Base-by-base conservation (phyloP, 805 yeast species). In the Hemisphaericaspora nanyangensis region DNA sequence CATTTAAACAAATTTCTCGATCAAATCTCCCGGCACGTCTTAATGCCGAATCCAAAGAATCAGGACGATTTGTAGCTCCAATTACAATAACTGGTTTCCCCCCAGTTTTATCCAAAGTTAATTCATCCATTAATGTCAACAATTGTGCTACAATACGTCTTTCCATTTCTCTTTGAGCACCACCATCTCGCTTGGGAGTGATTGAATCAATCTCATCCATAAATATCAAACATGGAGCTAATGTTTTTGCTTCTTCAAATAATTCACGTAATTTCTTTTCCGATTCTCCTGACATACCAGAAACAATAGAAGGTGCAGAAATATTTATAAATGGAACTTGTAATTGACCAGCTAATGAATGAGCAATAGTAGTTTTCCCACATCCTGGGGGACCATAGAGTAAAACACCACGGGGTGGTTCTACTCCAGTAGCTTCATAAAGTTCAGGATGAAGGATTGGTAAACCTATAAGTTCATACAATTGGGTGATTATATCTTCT, bases 341-440 rank as follows among this genome's bases (percentile, higher is more conserved):
- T 24, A 93, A 71, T 55, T 91, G 96, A 20, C 96, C 96, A 1
- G 99, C 99, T 17, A 93, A 67, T 0, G 98, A 96, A 60, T 89
- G 89, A 3, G 99, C 99, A 38, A 93, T 81, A 31, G 96, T 83
- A 0, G 99, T 93, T 54, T 93, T 93, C 58, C 99, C 99, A 69
- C 99, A 93, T 12, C 99, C 99, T 2, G 98, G 99, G 0, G 99
- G 99, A 0, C 99, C 99, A 60, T 90, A 95, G n/a, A 93, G 63
- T 22, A 93, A 60, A 1, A 93, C 85, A 31, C 98, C 98, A 18
- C 96, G 72, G 15, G 98, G 95, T 13, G 97, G 97, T 49, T 88
- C 95, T 11, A 90, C 90, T 18, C 98, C 98, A 0, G 95, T 83
- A 6, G 90, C 73, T 17, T 68, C 48, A 56, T 87, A 93, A 2